These are phyloP conservation scores for Sporothrix euskadiensis DNA, from an alignment of 2,329 filamentous ascomycete species.

Conservation along the genomic window DNA sequence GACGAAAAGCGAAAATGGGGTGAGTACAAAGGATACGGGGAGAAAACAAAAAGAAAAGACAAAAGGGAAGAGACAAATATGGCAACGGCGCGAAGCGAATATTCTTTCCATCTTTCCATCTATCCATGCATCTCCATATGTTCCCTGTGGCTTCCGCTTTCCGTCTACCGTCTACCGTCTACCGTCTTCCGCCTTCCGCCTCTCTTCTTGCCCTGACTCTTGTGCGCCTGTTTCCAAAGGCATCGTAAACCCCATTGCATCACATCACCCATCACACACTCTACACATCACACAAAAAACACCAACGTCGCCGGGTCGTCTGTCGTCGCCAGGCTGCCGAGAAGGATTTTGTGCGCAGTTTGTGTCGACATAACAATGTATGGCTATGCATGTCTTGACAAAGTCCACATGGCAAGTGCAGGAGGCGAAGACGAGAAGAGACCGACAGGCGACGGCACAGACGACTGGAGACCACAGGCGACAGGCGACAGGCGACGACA, in stretches of 20 bases:
- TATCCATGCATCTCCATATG: neutral
- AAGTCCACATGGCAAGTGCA: slow-evolving; percentile 19
- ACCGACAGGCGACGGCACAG: neutral
- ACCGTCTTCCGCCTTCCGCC: neutral
- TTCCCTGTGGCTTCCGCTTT: neutral
- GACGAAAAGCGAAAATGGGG: neutral
- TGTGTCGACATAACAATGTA: neutral
- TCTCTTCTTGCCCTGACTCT: neutral
- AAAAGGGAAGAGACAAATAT: too few species aligned
- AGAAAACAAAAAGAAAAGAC: neutral
- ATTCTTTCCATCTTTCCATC: neutral
- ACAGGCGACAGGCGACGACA: neutral
- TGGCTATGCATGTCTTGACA: slow-evolving; percentile 9
- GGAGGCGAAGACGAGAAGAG: neutral
- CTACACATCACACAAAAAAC: neutral
- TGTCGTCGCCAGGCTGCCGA: slow-evolving; percentile 11
- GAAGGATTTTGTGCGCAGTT: slow-evolving; percentile 12
- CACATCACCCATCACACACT: neutral
- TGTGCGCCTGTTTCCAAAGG: slow-evolving; percentile 12
- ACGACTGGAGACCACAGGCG: neutral
- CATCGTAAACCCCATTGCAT: neutral
- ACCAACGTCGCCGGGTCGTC: neutral
- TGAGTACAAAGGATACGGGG: neutral
- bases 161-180: neutral
- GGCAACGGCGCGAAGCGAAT: neutral